Conservation (phyloP, 805 yeast species). For the Metschnikowia cubensis region DNA sequence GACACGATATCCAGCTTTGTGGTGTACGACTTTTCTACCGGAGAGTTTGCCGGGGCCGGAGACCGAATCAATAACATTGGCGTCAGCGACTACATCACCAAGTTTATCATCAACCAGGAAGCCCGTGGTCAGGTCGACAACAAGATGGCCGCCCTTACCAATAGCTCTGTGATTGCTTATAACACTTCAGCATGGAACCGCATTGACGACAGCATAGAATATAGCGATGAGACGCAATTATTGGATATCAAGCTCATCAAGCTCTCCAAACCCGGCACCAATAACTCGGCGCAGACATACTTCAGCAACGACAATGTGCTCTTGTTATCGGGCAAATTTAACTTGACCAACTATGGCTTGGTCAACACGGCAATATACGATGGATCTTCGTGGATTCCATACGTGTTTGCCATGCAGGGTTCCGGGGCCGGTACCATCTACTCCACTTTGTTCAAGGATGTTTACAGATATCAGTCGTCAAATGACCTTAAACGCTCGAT, state of each 20-base stretch:
- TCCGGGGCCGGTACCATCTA: slow-evolving; percentile 26
- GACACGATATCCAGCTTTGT: slow-evolving; percentile 41
- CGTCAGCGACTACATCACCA: slow-evolving; percentile 22
- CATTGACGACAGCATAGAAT: slow-evolving; percentile 33
- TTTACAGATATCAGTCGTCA: slow-evolving; percentile 34
- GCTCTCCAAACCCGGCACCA: slow-evolving; percentile 25
- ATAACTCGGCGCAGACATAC: slow-evolving; percentile 30
- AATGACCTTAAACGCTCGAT: slow-evolving; percentile 22
- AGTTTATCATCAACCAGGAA: slow-evolving; percentile 45
- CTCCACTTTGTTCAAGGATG: slow-evolving; percentile 33
- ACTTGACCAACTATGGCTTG: slow-evolving; percentile 47
- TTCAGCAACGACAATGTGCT: slow-evolving; percentile 46
- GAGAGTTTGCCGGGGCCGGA: slow-evolving; percentile 20
- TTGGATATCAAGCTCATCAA: slow-evolving; percentile 44
- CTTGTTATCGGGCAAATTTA: slow-evolving; percentile 55
- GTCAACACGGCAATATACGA: slow-evolving; percentile 62
- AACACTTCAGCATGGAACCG: slow-evolving; percentile 48
- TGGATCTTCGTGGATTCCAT: slow-evolving; percentile 67
- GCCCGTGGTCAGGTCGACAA: slow-evolving; percentile 35
- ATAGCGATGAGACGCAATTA: slow-evolving; percentile 32
- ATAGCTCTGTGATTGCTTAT: slow-evolving; percentile 35
- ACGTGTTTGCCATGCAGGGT: slow-evolving; percentile 38
- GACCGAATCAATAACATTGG: slow-evolving; percentile 21
- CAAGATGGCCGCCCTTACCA: slow-evolving; percentile 34
- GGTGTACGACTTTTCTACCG: slow-evolving; percentile 49